phyloP scores from a whole-genome alignment of 202 grass and related monocot species.

The Setaria italica region DNA sequence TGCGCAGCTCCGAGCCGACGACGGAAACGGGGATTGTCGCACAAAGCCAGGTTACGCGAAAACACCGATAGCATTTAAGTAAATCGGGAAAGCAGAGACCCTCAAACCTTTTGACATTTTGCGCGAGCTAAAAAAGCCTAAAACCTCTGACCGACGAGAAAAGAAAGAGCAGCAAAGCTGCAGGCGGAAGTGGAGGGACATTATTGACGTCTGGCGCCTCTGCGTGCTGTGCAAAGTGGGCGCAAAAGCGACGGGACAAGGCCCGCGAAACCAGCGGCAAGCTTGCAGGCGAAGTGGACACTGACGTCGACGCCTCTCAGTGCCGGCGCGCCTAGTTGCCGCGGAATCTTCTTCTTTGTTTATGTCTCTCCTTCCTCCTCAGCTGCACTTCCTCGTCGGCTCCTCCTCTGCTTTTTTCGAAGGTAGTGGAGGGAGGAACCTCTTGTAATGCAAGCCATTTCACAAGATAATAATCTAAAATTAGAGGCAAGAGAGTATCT shows the following conservation, averaged over 20 bases:
- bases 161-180: neutral
- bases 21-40: neutral
- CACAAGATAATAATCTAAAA: neutral
- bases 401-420: neutral
- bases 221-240: neutral
- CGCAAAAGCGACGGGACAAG: conserved; percentile 32
- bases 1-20: neutral
- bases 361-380: neutral
- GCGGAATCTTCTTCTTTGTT: conserved; percentile 47
- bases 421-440: conserved; percentile 16
- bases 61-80: neutral
- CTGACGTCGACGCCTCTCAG: conserved; percentile 45
- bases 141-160: neutral
- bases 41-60: neutral
- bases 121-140: neutral
- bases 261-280: conserved; percentile 19
- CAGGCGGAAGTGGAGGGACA: neutral
- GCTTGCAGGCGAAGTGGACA: conserved; percentile 17
- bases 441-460: neutral
- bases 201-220: neutral
- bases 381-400: neutral
- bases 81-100: neutral
- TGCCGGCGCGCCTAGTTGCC: conserved; percentile 38
- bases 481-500: neutral
- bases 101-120: neutral